Base-by-base conservation (phyloP, 495 filamentous ascomycete species). In the Penicillium goetzii region DNA sequence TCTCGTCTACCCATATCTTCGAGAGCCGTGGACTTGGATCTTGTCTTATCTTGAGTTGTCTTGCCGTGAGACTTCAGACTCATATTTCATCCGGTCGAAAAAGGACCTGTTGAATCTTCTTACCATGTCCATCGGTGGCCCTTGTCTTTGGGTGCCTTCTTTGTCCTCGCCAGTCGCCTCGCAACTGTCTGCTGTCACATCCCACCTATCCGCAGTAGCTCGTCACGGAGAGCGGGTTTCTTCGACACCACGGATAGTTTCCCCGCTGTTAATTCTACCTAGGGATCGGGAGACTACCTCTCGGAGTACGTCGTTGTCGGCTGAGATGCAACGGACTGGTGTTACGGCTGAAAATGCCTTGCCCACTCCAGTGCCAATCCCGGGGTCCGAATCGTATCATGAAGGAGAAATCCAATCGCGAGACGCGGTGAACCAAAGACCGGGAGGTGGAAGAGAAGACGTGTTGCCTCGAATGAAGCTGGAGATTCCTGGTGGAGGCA, bases 121-220 rank as follows among this genome's bases (percentile, higher is more conserved):
- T 73, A 79, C 63, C 72, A 80, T 80, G 78, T 80, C 78, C 72
- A 67, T 77, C 72, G 74, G 72, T 62, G 75, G 78, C 55, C 74
- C 76, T 66, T 80, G 78, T 69, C 72, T 75, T 61, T 80, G 78
- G 78, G 61, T 78, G 62, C 69, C 78, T 51, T 73, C 78, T 36
- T 63, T 80, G 60, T 71, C 76, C 56, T 72, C 77, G 45, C 69
- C 76, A 59, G 64, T 74, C 52, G 67, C 69, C 52, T 76, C 77
- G 51, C 69, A 75, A 63, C 61, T 78, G n/a, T 70, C 77, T 64
- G 68, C 72, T 47, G 72, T 76, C 52, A 65, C 71, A 50, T 75
- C 69, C 64, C 70, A 75, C 62, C 71, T 76, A 40, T 70, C 75
- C 28, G 63, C 74, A 33, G 60, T 68, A 52, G 60, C 69, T 67